phyloP scores from a whole-genome alignment of 1,284 basidiomycete genomes.

The Moniliophthora roreri region DNA sequence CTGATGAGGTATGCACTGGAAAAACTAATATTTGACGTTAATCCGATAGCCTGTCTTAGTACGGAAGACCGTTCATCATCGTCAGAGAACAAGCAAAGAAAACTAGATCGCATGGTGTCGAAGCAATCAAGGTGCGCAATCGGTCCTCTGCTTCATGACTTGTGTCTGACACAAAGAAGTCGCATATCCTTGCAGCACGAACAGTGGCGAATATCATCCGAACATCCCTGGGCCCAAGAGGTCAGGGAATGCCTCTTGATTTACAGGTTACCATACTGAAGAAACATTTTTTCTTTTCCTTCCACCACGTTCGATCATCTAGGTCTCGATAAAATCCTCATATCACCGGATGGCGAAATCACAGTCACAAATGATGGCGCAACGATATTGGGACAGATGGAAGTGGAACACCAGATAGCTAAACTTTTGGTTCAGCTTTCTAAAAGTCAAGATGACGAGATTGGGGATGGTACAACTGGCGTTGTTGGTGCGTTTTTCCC shows the following conservation, averaged over 20 bases:
- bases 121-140: slow-evolving; percentile 88
- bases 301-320: slow-evolving; percentile 8
- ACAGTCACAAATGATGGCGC: slow-evolving; percentile 99
- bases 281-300: neutral
- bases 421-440: slow-evolving; percentile 96
- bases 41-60: slow-evolving; percentile 46
- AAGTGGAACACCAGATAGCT: slow-evolving; percentile 98
- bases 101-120: slow-evolving; percentile 91
- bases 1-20: slow-evolving; percentile 72
- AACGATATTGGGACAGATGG: slow-evolving; percentile 94
- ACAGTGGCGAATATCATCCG: slow-evolving; percentile 95
- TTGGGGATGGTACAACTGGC: slow-evolving; percentile 98
- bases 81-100: slow-evolving; percentile 94
- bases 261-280: neutral
- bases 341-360: slow-evolving; percentile 97
- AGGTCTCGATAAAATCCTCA: slow-evolving; percentile 99
- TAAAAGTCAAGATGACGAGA: slow-evolving; percentile 98
- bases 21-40: slow-evolving; percentile 1
- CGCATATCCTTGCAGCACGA: slow-evolving; percentile 91
- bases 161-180: slow-evolving; percentile 45
- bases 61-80: slow-evolving; percentile 97
- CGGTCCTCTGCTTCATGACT: slow-evolving; percentile 14
- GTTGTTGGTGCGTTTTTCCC: slow-evolving; percentile 84
- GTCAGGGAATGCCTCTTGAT: slow-evolving; percentile 36
- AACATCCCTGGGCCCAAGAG: slow-evolving; percentile 93